Conservation (phyloP, 345 rosid genomes). For the Eucalyptus virginea region DNA sequence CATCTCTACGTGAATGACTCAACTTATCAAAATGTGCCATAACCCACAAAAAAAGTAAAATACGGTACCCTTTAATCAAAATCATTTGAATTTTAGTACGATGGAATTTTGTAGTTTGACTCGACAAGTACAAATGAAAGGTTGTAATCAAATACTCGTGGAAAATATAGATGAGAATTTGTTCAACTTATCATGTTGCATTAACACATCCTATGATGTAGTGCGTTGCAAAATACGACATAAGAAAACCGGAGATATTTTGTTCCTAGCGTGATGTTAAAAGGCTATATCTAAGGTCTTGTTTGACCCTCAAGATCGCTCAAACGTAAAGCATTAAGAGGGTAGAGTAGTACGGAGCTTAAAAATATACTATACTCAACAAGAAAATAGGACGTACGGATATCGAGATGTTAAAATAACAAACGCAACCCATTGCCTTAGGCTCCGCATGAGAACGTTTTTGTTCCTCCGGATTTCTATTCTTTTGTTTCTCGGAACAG, state of each 20-base stretch:
- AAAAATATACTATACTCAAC: too few species aligned
- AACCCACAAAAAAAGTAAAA: not conserved
- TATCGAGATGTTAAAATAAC: too few species aligned
- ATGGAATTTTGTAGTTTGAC: rapidly evolving
- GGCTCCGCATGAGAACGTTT: too few species aligned
- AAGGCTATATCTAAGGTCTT: not conserved
- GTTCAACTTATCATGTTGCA: rapidly evolving
- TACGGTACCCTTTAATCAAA: rapidly evolving
- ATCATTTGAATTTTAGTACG: not conserved
- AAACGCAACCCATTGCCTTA: too few species aligned
- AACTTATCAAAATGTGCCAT: rapidly evolving
- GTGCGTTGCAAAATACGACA: rapidly evolving
- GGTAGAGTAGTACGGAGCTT: not conserved
- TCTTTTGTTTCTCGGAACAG: too few species aligned
- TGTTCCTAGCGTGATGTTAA: not conserved
- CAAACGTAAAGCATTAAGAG: rapidly evolving
- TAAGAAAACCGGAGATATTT: not conserved
- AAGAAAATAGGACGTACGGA: rapidly evolving
- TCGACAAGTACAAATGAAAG: not conserved
- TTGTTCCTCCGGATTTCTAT: too few species aligned
- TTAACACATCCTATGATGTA: rapidly evolving
- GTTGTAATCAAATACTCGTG: rapidly evolving
- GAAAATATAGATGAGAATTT: rapidly evolving
- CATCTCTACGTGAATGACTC: not conserved
- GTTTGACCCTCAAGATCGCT: rapidly evolving